Evolutionary conservation across 2,329 filamentous ascomycete species (phyloP).

Genomic region (Fusarium coffeatum): DNA sequence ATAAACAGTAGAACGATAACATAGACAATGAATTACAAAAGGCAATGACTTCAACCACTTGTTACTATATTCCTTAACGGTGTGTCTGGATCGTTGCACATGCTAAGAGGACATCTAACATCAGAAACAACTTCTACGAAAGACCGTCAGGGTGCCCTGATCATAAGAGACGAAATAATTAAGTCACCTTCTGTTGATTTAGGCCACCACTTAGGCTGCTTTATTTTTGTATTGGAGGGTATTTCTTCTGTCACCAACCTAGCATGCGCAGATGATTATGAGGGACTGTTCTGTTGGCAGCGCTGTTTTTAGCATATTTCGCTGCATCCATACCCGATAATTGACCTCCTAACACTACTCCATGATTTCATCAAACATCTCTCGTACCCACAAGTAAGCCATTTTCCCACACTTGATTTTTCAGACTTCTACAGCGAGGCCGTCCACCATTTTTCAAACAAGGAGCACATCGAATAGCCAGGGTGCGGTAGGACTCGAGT

Average conservation of each 20-base stretch:
- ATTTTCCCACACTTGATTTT: background rate
- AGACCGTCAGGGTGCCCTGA: background rate
- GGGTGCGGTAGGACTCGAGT: background rate
- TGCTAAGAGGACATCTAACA: background rate
- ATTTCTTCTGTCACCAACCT: background rate
- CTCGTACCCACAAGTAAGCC: too few species aligned
- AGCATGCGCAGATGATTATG: background rate
- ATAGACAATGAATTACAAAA: conserved; percentile 1
- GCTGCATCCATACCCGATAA: background rate
- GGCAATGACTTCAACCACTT: background rate
- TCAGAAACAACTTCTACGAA: background rate
- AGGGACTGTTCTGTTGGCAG: background rate
- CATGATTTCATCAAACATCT: background rate
- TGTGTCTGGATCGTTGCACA: background rate
- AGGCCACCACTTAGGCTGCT: background rate
- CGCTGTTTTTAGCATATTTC: background rate
- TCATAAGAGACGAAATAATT: background rate
- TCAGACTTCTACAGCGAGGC: background rate
- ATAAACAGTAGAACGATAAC: conserved; percentile 2
- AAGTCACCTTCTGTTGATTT: background rate
- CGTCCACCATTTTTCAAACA: background rate
- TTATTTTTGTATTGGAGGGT: background rate
- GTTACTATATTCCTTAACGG: background rate
- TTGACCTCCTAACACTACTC: background rate
- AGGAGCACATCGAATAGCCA: background rate